phyloP scores from a whole-genome alignment of 306 rosid genomes.

The Gastrolobium villosum region DNA sequence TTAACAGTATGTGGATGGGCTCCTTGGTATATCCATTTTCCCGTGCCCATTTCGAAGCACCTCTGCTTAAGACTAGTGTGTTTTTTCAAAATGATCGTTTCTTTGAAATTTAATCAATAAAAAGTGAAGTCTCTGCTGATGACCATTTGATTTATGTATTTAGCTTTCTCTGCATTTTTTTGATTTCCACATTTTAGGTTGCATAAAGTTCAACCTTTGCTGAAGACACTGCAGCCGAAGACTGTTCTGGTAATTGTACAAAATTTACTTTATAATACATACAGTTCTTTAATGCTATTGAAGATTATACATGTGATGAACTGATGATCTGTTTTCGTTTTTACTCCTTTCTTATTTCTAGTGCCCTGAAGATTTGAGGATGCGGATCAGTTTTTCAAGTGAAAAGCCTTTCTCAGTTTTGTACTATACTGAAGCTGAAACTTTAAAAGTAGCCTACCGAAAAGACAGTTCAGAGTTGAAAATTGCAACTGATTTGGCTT shows the following conservation, averaged over 20 bases:
- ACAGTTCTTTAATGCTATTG: background rate
- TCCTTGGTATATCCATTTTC: background rate
- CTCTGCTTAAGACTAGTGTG: background rate
- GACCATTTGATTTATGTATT: conserved; percentile 27
- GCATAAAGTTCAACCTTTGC: conserved; percentile 65
- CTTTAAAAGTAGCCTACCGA: conserved; percentile 55
- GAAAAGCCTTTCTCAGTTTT: conserved; percentile 53
- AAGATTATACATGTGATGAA: conserved; percentile 29
- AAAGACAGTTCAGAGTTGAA: conserved; percentile 61
- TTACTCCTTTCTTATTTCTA: conserved; percentile 43
- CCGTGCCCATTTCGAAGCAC: background rate
- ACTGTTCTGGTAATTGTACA: conserved; percentile 64
- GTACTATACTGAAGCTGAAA: conserved; percentile 68
- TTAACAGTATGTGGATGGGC: conserved; percentile 21
- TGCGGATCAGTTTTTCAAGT: conserved; percentile 49
- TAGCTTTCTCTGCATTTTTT: conserved; percentile 16
- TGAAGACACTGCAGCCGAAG: conserved; percentile 73
- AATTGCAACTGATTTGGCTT: conserved; percentile 68
- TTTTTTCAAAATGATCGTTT: background rate
- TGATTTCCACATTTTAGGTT: conserved; percentile 57
- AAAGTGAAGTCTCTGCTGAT: background rate
- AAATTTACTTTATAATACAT: background rate
- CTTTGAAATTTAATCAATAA: conserved; percentile 11
- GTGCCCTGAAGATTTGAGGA: conserved; percentile 71
- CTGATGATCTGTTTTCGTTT: background rate